Percentiles rank a stretch among this genome's conserved stretches.
Evolutionary conservation across 2,329 filamentous ascomycete species (phyloP).

Genomic region (Emericellopsis cladophorae): DNA sequence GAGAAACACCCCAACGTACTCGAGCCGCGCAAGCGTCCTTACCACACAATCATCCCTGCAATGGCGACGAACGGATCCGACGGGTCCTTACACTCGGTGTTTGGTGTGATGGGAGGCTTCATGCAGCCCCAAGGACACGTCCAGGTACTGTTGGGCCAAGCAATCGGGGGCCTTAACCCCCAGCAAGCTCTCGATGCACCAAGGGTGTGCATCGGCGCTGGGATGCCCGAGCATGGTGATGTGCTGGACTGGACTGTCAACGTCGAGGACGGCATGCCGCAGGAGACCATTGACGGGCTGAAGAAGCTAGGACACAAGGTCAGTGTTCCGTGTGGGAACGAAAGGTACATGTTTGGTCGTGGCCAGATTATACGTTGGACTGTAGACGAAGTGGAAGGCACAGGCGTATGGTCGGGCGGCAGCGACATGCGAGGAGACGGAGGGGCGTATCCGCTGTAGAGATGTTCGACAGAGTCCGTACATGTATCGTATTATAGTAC

Average conservation of each 20-base stretch:
- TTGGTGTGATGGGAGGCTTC: conserved; percentile 95
- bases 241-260: conserved; percentile 54
- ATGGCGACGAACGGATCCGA: conserved; percentile 70
- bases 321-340: conserved; percentile 50
- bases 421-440: conserved; percentile 86
- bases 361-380: conserved; percentile 78
- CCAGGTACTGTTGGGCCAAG: conserved; percentile 81
- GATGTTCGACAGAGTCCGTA: background rate
- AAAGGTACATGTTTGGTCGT: conserved; percentile 63
- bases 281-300: conserved; percentile 55
- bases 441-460: conserved; percentile 38
- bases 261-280: conserved; percentile 70
- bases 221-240: conserved; percentile 48
- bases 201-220: conserved; percentile 74
- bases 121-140: conserved; percentile 98
- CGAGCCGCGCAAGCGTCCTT: conserved; percentile 74
- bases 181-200: conserved; percentile 87
- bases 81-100: conserved; percentile 67
- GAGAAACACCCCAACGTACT: conserved; percentile 66
- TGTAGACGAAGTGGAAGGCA: conserved; percentile 54
- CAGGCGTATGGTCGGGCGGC: conserved; percentile 71
- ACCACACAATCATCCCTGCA: conserved; percentile 95
- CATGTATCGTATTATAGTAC: conserved; percentile 5
- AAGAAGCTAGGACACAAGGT: conserved; percentile 61
- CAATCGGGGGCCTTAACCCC: conserved; percentile 68